These are phyloP conservation scores for Grigorovia humatica DNA, from an alignment of 805 yeast genomes.

Conservation along the genomic window DNA sequence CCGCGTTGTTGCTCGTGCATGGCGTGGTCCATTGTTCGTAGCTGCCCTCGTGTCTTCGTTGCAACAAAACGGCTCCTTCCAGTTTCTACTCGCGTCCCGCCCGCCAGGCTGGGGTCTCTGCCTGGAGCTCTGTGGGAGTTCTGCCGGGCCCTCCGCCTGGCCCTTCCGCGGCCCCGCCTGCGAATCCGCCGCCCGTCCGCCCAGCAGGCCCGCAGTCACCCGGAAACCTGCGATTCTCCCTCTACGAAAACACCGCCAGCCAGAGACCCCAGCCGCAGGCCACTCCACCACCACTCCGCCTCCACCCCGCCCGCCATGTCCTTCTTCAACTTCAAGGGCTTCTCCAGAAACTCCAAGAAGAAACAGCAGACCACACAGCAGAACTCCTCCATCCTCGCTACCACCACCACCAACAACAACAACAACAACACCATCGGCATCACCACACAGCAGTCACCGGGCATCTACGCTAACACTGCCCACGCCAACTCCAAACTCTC, in stretches of 20 bases:
- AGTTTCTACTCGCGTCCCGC: too few relatives aligned
- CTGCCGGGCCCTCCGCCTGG: too few relatives aligned
- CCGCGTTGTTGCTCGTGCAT: too few relatives aligned
- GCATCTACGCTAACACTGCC: conserved; percentile 3
- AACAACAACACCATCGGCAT: background rate
- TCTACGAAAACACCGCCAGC: background rate
- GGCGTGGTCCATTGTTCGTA: too few relatives aligned
- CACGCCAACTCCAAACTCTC: conserved; percentile 41
- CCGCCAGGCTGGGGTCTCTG: too few relatives aligned
- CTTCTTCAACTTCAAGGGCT: conserved; percentile 33
- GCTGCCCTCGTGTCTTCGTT: too few relatives aligned
- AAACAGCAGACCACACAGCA: conserved; percentile 28
- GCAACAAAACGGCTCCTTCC: too few relatives aligned
- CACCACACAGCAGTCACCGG: background rate
- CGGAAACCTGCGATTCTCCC: background rate
- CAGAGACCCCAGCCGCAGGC: background rate
- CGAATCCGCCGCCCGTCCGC: too few relatives aligned
- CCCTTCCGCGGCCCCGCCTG: too few relatives aligned
- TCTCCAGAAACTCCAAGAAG: conserved; percentile 47
- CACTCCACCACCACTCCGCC: background rate
- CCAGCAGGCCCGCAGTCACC: too few relatives aligned
- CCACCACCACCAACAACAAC: conserved; percentile 5
- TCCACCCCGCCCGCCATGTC: conserved; percentile 11
- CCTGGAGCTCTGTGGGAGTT: too few relatives aligned
- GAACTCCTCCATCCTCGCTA: background rate